Base-by-base conservation (phyloP, 2,329 filamentous ascomycete species). In the Penicillium sp. region DNA sequence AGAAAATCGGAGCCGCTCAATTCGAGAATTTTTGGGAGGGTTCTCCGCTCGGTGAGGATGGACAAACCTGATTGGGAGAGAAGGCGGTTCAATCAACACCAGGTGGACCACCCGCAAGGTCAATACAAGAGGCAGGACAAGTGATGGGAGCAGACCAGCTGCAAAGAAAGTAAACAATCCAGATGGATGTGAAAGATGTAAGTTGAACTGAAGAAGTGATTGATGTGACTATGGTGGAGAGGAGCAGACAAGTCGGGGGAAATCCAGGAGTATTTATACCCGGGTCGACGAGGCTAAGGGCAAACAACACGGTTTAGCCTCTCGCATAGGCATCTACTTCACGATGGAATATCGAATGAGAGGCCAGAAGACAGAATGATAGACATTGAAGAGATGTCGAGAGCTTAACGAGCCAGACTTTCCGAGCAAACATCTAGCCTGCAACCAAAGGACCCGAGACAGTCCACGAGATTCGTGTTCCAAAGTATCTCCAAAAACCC, bases 1-100 rank as follows among this genome's bases (percentile, higher is more conserved):
- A 57, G 55, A 57, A 57, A 57, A 56, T 32, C 42, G 24, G 39
- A 50, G 40, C 45, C 50, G 46, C 43, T 51, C 34, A 50, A 47
- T 53, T 37, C 34, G 29, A 9, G 11, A 9, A 11, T 27, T 52
- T 55, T 55, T 55, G 29, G 29, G 29, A 11, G 8, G 7, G 29
- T 32, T 57, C 55, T 50, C 41, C 49, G 45, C 47, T 43, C 45
- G 51, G 50, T 48, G 46, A 9, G 9, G 13, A 9, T 12, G 13
- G 28, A 24, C 25, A 12, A 43, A 34, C 34, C 11, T 39, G 24
- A 32, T 11, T 32, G 11, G 8, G 29, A 32, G 29, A 32, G 29
- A 32, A 32, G 29, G 29, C 29, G 29, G 29, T 32, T n/a, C n/a
- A 12, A 37, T 12, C n/a, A n/a, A n/a, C n/a, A n/a, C 18, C 18